phyloP scores from a whole-genome alignment of 2,329 filamentous ascomycete species.

The Plectosphaerella sp. region DNA sequence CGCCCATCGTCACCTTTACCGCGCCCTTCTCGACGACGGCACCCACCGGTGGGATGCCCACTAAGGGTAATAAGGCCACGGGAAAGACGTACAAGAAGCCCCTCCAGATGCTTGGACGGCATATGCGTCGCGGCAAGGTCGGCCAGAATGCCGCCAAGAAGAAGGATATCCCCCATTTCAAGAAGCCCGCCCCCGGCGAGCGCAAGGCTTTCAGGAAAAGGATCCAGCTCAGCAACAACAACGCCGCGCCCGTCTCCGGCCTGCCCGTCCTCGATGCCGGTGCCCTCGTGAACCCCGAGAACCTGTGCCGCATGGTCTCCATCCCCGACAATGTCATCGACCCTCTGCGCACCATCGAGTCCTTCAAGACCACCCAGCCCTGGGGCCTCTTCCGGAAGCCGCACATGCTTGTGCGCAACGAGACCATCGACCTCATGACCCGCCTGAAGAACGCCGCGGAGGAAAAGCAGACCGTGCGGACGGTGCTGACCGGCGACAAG shows the following conservation, averaged over 20 bases:
- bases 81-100: conserved; percentile 3
- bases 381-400: conserved; percentile 86
- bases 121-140: conserved; percentile 14
- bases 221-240: conserved; percentile 90
- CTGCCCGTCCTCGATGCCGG: conserved; percentile 56
- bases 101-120: conserved; percentile 6
- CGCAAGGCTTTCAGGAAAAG: conserved; percentile 83
- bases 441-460: conserved; percentile 53
- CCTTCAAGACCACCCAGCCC: conserved; percentile 85
- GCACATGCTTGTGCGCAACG: conserved; percentile 70
- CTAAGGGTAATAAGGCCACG: conserved; percentile 3
- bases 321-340: conserved; percentile 70
- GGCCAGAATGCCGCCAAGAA: conserved; percentile 38
- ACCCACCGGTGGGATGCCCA: conserved; percentile 14
- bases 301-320: conserved; percentile 63
- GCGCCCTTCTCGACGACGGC: conserved; percentile 36
- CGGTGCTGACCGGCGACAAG: conserved; percentile 69
- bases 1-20: conserved; percentile 25
- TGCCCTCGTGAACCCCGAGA: conserved; percentile 48
- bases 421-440: conserved; percentile 69
- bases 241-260: conserved; percentile 73
- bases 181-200: conserved; percentile 69
- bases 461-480: conserved; percentile 51
- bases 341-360: conserved; percentile 75
- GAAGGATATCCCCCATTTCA: conserved; percentile 35